phyloP scores from a whole-genome alignment of 345 rosid genomes.

The Eucalyptus virginea region DNA sequence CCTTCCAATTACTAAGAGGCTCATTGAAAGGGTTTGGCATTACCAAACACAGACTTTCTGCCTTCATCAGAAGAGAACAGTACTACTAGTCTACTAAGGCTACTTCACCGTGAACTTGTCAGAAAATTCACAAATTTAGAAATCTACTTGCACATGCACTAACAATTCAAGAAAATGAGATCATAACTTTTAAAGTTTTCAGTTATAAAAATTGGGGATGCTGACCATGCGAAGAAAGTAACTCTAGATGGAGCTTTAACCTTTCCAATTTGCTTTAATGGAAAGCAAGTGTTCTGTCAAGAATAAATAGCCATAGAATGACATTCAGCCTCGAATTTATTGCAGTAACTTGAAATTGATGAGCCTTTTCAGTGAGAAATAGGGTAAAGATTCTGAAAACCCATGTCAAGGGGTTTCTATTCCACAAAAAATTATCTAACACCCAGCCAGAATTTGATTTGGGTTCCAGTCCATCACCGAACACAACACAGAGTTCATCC shows the following conservation, averaged over 20 bases:
- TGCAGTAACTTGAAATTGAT: not conserved
- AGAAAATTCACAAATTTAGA: not conserved
- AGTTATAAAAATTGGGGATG: too few species aligned
- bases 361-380: not conserved
- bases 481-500: not conserved
- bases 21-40: not conserved
- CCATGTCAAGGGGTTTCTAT: not conserved
- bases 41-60: not conserved
- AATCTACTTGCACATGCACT: not conserved
- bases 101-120: not conserved
- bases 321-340: not conserved
- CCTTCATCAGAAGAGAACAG: not conserved
- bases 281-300: not conserved
- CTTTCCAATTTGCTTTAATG: not conserved
- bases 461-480: not conserved
- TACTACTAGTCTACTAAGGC: not conserved
- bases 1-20: not conserved
- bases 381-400: not conserved
- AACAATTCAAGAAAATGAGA: not conserved
- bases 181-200: not conserved
- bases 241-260: not conserved
- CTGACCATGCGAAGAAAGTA: not conserved
- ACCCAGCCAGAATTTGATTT: not conserved
- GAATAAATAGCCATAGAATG: not conserved
- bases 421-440: not conserved